Evolutionary conservation across 2,329 filamentous ascomycete species (phyloP), one percentile per base, ranked within the genome.

Genomic region (Hypoxylon sp.): DNA sequence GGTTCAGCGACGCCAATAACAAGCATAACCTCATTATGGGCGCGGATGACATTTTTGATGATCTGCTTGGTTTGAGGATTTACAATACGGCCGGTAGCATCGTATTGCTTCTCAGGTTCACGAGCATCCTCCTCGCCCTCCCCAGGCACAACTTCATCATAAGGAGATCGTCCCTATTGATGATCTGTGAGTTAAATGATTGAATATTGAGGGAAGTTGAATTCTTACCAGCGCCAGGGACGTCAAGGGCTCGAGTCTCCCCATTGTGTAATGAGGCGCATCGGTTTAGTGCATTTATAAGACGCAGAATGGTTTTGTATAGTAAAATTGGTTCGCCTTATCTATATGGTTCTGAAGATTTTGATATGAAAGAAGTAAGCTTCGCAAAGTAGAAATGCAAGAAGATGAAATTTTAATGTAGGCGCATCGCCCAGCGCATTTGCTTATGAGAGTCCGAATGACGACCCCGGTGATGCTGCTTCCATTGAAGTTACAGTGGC

Each of bases 11-110:
- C 82, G 4, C 82, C 82, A 27, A 85, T 84, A 7, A 83, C 80
- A 12, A 78, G 74, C 82, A 85, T 85, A 3, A 85, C 82, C 57
- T 85, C 81, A 57, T 85, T 85, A 61, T 85, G 82, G 7, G 82
- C 77, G 41, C 82, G 75, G 17, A 85, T 80, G 21, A 84, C 76
- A 50, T 82, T 78, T 37, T 77, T 75, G 57, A 83, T 83, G 55
- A 82, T 76, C 8, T 72, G 71, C 61, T 78, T 80, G 1, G 80
- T 83, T 41, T 78, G 75, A 0, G 74, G 74, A 57, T 84, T 84
- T 38, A 81, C 62, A 3, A 82, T 79, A 7, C 81, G 79, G 9
- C 82, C 82, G 23, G 79, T 75, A 29, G 75, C 73, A 57, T 85
- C 81, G 59, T 80, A 84, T 35, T 77, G 67, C 63, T 83, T 81